A percentile compares a stretch with the other conserved stretches of the same genome.
phyloP scores from a whole-genome alignment of 768 basidiomycete genomes.

The Krasilnikovozyma curviuscula region DNA sequence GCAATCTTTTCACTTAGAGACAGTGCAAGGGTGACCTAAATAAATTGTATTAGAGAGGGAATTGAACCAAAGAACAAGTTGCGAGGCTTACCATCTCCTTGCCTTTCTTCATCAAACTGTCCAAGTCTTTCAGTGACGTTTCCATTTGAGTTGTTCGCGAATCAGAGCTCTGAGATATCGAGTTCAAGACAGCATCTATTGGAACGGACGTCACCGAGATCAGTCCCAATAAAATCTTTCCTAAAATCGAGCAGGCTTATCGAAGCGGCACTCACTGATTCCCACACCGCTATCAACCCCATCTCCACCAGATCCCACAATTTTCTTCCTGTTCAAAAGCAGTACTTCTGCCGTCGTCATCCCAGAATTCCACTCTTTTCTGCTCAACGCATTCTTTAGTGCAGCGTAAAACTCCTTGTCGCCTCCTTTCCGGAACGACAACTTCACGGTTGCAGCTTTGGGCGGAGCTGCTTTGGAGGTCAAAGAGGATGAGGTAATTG shows the following conservation, averaged over 20 bases:
- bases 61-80: not conserved
- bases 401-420: constrained; percentile 62
- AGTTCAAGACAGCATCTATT: no score
- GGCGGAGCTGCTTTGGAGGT: not conserved
- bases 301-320: not conserved
- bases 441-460: not conserved
- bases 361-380: constrained; percentile 54
- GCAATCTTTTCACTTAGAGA: constrained; percentile 66
- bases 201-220: no score
- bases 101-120: constrained; percentile 75
- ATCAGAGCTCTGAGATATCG: no score
- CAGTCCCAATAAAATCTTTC: no score
- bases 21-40: constrained; percentile 48
- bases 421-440: constrained; percentile 84
- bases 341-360: no score
- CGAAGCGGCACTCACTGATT: no score
- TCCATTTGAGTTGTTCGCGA: not conserved
- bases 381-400: constrained; percentile 48
- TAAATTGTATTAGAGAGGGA: not conserved
- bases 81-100: constrained; percentile 49
- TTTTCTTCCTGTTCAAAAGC: not conserved
- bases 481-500: not conserved
- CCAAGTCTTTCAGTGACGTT: constrained; percentile 54
- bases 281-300: not conserved
- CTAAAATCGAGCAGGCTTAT: no score